Evolutionary conservation across 768 basidiomycete species (phyloP).

Genomic region (Termitomyces sp.): DNA sequence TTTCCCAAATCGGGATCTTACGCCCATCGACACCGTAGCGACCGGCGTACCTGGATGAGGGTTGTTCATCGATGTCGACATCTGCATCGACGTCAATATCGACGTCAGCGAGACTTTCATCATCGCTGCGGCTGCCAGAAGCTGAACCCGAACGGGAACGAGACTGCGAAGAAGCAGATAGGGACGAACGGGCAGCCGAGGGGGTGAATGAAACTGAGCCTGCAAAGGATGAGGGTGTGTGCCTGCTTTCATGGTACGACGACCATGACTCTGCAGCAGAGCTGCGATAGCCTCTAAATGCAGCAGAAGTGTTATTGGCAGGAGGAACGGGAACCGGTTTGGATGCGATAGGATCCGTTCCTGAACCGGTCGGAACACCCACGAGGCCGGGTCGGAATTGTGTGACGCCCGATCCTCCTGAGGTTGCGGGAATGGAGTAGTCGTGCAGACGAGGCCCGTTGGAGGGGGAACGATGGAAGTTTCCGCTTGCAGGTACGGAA

Average conservation of each 20-base stretch:
- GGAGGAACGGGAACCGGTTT: constrained; percentile 29
- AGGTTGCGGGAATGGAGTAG: constrained; percentile 44
- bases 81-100: constrained; percentile 22
- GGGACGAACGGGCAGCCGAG: constrained; percentile 41
- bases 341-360: constrained; percentile 18
- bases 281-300: constrained; percentile 19
- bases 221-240: constrained; percentile 19
- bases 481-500: constrained; percentile 41
- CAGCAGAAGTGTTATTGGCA: neutral
- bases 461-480: constrained; percentile 23
- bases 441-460: constrained; percentile 62
- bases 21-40: constrained; percentile 14
- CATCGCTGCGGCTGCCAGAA: constrained; percentile 27
- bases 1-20: constrained; percentile 27
- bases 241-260: constrained; percentile 19
- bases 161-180: constrained; percentile 32
- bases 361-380: constrained; percentile 24
- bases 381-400: constrained; percentile 58
- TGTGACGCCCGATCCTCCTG: constrained; percentile 34
- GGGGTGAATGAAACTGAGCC: constrained; percentile 9
- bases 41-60: constrained; percentile 13
- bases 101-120: constrained; percentile 28
- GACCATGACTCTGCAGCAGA: constrained; percentile 26
- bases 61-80: constrained; percentile 19
- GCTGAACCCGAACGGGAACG: constrained; percentile 26